Evolutionary conservation across 2,329 filamentous ascomycete species (phyloP).

Genomic region (Fusarium avenaceum): DNA sequence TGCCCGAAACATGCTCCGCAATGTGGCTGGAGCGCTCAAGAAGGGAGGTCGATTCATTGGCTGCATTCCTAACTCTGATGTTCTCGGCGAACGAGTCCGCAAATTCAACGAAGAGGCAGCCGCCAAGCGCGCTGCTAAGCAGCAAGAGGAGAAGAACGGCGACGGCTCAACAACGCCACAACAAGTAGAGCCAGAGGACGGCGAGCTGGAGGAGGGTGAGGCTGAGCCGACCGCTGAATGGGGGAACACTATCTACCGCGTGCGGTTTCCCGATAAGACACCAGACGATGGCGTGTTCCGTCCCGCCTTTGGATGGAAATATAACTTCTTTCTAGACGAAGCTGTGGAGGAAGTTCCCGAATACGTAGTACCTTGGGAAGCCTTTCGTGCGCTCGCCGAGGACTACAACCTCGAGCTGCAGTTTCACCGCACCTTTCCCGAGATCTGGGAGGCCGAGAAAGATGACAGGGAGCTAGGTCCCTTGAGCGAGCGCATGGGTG

Average conservation of each 20-base stretch:
- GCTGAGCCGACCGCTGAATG: slow-evolving; percentile 79
- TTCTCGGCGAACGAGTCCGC: slow-evolving; percentile 83
- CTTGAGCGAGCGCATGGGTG: slow-evolving; percentile 95
- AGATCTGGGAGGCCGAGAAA: slow-evolving; percentile 94
- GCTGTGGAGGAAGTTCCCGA: slow-evolving; percentile 97
- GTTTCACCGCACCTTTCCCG: slow-evolving; percentile 90
- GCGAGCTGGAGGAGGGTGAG: slow-evolving; percentile 71
- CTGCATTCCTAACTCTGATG: slow-evolving; percentile 96
- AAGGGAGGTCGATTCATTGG: slow-evolving; percentile 96
- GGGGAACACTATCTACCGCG: slow-evolving; percentile 93
- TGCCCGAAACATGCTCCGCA: slow-evolving; percentile 90
- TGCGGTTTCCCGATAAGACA: slow-evolving; percentile 86
- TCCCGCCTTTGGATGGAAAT: slow-evolving; percentile 97
- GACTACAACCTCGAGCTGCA: slow-evolving; percentile 97
- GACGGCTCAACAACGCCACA: slow-evolving; percentile 45
- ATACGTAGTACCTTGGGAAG: slow-evolving; percentile 98
- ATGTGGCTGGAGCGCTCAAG: slow-evolving; percentile 89
- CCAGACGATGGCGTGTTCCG: slow-evolving; percentile 91
- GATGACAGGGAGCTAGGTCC: slow-evolving; percentile 84
- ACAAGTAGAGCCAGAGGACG: slow-evolving; percentile 55
- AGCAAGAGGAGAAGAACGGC: slow-evolving; percentile 35
- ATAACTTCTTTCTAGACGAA: slow-evolving; percentile 95
- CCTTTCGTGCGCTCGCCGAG: slow-evolving; percentile 93
- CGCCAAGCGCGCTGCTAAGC: slow-evolving; percentile 53
- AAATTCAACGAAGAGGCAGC: slow-evolving; percentile 73